These are phyloP conservation scores for Fusarium xyrophilum DNA, from an alignment of 2,329 filamentous ascomycete genomes.

Conservation along the genomic window DNA sequence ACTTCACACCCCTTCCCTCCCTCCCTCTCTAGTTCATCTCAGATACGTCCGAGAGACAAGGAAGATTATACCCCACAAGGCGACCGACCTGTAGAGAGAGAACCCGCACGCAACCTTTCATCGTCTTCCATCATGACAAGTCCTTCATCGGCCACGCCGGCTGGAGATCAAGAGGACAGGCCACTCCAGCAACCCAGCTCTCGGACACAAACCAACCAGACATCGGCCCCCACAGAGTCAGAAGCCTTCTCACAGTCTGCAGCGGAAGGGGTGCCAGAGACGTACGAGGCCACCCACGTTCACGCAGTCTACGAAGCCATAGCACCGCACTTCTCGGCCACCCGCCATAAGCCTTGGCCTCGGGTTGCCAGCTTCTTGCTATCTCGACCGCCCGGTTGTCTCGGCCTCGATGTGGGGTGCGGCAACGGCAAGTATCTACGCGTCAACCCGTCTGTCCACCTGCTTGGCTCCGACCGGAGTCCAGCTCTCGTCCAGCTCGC, in stretches of 20 bases:
- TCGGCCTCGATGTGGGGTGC: slow-evolving; percentile 92
- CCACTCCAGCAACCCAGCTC: slow-evolving; percentile 18
- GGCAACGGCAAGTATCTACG: slow-evolving; percentile 95
- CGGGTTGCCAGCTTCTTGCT: slow-evolving; percentile 82
- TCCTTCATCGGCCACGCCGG: slow-evolving; percentile 38
- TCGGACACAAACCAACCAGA: slow-evolving; percentile 20
- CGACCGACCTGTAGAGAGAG: background rate
- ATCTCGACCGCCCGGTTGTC: slow-evolving; percentile 68
- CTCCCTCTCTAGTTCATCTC: background rate
- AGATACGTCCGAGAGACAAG: background rate
- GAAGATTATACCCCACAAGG: slow-evolving; percentile 11
- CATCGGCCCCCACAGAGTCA: background rate
- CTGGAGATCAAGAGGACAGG: slow-evolving; percentile 26
- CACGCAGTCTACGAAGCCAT: slow-evolving; percentile 91
- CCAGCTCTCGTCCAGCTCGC: slow-evolving; percentile 62
- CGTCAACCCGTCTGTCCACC: slow-evolving; percentile 78
- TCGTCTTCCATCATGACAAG: slow-evolving; percentile 33
- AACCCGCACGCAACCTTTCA: slow-evolving; percentile 3
- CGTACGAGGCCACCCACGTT: slow-evolving; percentile 86
- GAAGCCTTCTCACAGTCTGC: slow-evolving; percentile 27
- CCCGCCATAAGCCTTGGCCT: slow-evolving; percentile 87
- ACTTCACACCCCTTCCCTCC: background rate
- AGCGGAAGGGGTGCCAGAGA: slow-evolving; percentile 50
- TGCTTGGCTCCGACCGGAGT: slow-evolving; percentile 85
- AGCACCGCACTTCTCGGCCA: slow-evolving; percentile 82